Evolutionary conservation across 2,329 filamentous ascomycete species (phyloP).

Genomic region (Aspergillus viridinutans): DNA sequence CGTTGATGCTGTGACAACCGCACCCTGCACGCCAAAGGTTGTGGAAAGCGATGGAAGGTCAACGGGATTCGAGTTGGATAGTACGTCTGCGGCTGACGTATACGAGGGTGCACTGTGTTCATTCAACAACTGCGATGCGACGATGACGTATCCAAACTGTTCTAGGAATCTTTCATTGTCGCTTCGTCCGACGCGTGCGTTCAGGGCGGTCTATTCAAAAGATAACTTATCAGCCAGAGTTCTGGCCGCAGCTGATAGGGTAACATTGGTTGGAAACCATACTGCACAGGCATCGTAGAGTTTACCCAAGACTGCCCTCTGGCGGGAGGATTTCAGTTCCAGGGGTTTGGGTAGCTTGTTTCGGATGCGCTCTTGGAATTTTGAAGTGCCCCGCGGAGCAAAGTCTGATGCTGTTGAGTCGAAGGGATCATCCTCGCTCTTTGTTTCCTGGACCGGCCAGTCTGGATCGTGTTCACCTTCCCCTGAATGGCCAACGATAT

Average conservation of each 20-base stretch:
- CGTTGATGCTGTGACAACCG: conserved; percentile 58
- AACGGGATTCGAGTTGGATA: conserved; percentile 26
- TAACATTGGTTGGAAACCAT: conserved; percentile 15
- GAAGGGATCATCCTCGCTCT: conserved; percentile 26
- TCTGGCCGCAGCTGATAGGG: background rate
- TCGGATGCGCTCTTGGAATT: conserved; percentile 46
- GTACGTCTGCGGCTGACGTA: conserved; percentile 33
- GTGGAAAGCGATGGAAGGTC: conserved; percentile 35
- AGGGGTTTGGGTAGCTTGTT: conserved; percentile 48
- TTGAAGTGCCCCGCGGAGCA: conserved; percentile 49
- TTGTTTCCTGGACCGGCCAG: conserved; percentile 32
- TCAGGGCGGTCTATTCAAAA: conserved; percentile 27
- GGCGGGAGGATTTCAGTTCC: conserved; percentile 29
- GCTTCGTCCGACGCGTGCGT: conserved; percentile 58
- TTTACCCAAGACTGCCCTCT: conserved; percentile 31
- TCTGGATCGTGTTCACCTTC: conserved; percentile 43
- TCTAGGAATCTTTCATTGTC: conserved; percentile 86
- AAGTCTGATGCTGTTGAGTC: conserved; percentile 37
- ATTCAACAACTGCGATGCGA: conserved; percentile 83
- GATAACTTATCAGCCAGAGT: background rate
- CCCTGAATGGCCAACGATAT: conserved; percentile 29
- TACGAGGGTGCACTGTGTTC: conserved; percentile 49
- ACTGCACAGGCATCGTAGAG: conserved; percentile 48
- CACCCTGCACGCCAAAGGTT: conserved; percentile 59
- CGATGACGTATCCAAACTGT: conserved; percentile 87